These are phyloP conservation scores for Pascua guehoae DNA, from an alignment of 1,284 basidiomycete species.

Conservation along the genomic window DNA sequence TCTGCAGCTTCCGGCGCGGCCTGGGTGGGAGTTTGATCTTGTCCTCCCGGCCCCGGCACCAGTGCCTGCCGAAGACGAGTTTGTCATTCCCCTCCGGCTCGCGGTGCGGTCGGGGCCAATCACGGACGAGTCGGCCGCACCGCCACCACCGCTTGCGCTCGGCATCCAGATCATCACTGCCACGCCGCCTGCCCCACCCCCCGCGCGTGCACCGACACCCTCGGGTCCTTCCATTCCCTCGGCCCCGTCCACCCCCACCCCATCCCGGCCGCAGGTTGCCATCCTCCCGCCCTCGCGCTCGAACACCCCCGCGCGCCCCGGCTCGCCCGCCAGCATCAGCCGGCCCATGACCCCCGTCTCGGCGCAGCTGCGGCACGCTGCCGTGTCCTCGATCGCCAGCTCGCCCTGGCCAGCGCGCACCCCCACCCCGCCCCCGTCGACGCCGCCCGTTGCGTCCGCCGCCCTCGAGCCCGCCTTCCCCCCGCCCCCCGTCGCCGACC, in stretches of 20 bases:
- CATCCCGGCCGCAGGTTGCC: conserved; percentile 2
- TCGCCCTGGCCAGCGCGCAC: conserved; percentile 11
- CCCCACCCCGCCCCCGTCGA: background rate
- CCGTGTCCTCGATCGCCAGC: conserved; percentile 16
- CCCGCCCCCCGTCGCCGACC: conserved; percentile 15
- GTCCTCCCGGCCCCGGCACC: conserved; percentile 16
- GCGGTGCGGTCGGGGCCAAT: conserved; percentile 21
- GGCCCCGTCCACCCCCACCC: conserved; percentile 3
- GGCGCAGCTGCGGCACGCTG: conserved; percentile 35
- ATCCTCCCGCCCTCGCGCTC: conserved; percentile 24
- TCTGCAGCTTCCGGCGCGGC: background rate
- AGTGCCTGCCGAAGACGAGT: conserved; percentile 24
- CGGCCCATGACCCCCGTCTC: conserved; percentile 38
- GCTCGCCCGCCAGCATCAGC: conserved; percentile 8
- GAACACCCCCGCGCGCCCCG: conserved; percentile 20
- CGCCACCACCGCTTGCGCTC: conserved; percentile 18
- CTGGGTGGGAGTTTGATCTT: conserved; percentile 38
- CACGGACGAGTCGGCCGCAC: conserved; percentile 1
- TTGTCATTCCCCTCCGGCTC: conserved; percentile 24
- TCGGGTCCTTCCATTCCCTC: background rate
- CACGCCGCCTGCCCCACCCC: background rate
- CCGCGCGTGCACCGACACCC: no score
- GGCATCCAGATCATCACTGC: conserved; percentile 34
- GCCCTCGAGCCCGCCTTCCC: conserved; percentile 13
- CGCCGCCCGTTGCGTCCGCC: background rate